A percentile compares a stretch with the other conserved stretches of the same genome.
These are phyloP conservation scores for Colletotrichum caudatum DNA, from an alignment of 2,329 filamentous ascomycete genomes.

Conservation along the genomic window DNA sequence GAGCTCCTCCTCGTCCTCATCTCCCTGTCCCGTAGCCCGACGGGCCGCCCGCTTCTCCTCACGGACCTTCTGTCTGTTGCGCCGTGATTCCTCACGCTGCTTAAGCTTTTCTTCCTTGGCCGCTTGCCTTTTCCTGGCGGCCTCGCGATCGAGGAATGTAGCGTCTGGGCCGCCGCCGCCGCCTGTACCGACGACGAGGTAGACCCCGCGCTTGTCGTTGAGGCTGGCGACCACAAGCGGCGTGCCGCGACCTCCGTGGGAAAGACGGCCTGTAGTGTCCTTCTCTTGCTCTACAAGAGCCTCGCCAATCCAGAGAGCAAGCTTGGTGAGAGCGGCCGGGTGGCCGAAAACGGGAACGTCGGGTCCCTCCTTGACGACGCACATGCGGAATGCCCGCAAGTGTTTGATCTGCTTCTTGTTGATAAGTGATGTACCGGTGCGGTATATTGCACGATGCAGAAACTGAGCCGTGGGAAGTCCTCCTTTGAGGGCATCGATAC, in stretches of 20 bases:
- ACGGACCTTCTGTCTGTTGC: conserved; percentile 68
- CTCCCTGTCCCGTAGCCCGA: conserved; percentile 59
- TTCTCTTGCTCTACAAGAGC: conserved; percentile 91
- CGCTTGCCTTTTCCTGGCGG: conserved; percentile 71
- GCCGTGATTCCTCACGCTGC: conserved; percentile 68
- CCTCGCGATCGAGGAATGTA: conserved; percentile 75
- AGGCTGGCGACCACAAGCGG: conserved; percentile 92
- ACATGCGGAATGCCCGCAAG: conserved; percentile 92
- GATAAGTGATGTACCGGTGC: conserved; percentile 89
- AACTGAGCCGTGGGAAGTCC: conserved; percentile 88
- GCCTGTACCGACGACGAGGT: conserved; percentile 92
- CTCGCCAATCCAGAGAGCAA: conserved; percentile 94
- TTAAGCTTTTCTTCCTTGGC: conserved; percentile 74
- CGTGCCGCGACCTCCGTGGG: conserved; percentile 77
- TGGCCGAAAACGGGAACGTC: conserved; percentile 94
- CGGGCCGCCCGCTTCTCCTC: conserved; percentile 72
- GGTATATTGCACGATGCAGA: conserved; percentile 91
- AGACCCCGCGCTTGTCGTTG: conserved; percentile 87
- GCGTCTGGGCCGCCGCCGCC: conserved; percentile 84
- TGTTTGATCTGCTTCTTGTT: conserved; percentile 96
- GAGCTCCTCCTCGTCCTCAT: conserved; percentile 63
- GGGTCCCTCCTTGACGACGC: conserved; percentile 93
- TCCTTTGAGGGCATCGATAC: conserved; percentile 80
- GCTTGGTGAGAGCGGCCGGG: conserved; percentile 90
- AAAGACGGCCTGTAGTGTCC: conserved; percentile 76